Evolutionary conservation across 257 asterid species (phyloP).

Genomic region (Capsicum pubescens): DNA sequence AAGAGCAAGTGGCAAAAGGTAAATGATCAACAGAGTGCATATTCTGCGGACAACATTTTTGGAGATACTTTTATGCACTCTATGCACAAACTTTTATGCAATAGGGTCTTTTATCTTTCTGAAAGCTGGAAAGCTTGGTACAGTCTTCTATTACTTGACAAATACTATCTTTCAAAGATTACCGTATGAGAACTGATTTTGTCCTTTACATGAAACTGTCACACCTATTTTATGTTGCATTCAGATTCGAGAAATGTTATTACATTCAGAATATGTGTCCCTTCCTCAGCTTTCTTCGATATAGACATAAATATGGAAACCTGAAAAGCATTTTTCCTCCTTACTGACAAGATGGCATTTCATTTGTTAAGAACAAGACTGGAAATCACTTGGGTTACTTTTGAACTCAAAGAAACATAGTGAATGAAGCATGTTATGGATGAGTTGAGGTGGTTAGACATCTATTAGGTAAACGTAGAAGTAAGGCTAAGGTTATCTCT

Average conservation of each 20-base stretch:
- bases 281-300: constrained; percentile 17
- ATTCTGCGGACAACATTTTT: neutral
- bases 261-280: neutral
- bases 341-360: neutral
- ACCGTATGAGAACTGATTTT: neutral
- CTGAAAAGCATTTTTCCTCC: neutral
- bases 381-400: neutral
- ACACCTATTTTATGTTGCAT: constrained; percentile 1
- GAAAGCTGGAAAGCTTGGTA: constrained; percentile 15
- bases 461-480: neutral
- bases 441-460: neutral
- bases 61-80: neutral
- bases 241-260: neutral
- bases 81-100: neutral
- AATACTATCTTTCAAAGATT: neutral
- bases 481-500: neutral
- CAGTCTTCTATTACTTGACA: constrained; percentile 21
- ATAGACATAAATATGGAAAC: constrained; percentile 1
- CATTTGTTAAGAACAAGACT: neutral
- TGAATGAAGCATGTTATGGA: constrained; percentile 12
- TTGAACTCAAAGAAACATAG: neutral
- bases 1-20: constrained; percentile 83
- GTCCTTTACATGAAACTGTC: neutral
- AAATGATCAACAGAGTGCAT: constrained; percentile 34
- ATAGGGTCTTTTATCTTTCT: constrained; percentile 5